These are phyloP conservation scores for Yamadazyma kitorensis DNA, from an alignment of 805 yeast species.

Conservation along the genomic window DNA sequence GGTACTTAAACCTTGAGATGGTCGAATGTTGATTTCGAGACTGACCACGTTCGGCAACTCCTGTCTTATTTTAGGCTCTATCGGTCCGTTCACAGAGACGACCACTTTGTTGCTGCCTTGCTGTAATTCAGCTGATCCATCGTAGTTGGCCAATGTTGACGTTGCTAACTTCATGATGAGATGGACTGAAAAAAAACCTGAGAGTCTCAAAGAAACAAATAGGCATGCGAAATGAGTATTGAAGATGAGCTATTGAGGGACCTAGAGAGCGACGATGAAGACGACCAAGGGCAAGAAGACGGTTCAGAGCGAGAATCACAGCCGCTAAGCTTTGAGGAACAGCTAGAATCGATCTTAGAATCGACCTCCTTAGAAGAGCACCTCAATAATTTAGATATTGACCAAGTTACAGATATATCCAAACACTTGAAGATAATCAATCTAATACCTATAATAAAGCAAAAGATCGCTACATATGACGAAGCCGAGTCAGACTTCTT, in stretches of 20 bases:
- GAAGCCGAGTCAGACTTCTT: constrained; percentile 26
- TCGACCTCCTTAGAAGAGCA: constrained; percentile 9
- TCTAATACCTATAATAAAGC: constrained; percentile 22
- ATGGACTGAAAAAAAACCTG: not conserved
- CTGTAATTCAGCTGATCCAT: constrained; percentile 70
- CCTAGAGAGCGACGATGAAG: constrained; percentile 16
- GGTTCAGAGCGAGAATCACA: not conserved
- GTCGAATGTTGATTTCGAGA: constrained; percentile 74
- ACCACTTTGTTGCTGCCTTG: constrained; percentile 56
- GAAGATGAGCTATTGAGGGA: constrained; percentile 44
- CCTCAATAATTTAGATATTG: constrained; percentile 16
- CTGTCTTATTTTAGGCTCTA: constrained; percentile 78
- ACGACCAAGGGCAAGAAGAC: not conserved
- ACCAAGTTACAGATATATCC: constrained; percentile 17
- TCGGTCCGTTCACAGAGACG: constrained; percentile 85
- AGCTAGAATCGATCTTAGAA: constrained; percentile 10
- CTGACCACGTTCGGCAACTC: constrained; percentile 79
- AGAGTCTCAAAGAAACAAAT: constrained; percentile 1
- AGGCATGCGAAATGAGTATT: constrained; percentile 22
- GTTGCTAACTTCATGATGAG: constrained; percentile 17
- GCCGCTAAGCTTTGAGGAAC: constrained; percentile 6
- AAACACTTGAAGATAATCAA: constrained; percentile 21
- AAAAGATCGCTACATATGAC: constrained; percentile 19
- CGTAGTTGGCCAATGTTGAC: constrained; percentile 55
- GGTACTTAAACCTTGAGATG: constrained; percentile 70